Conservation (phyloP, 2,329 filamentous ascomycete species). For the Trichoderma hamatum region DNA sequence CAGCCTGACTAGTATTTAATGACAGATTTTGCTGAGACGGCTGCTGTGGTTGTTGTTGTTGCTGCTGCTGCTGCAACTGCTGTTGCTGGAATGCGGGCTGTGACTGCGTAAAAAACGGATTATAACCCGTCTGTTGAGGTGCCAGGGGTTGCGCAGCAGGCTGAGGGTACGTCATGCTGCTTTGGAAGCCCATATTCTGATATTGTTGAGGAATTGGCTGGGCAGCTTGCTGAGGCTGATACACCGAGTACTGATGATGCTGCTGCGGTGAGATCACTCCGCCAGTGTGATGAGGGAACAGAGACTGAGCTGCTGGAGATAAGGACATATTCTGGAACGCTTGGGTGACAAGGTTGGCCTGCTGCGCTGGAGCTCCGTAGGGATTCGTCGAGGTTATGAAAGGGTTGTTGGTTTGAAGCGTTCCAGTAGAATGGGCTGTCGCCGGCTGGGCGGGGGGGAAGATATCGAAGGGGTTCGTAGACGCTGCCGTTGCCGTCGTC, state of each 20-base stretch:
- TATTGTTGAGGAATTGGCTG: conserved; percentile 48
- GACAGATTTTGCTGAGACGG: conserved; percentile 44
- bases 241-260: conserved; percentile 44
- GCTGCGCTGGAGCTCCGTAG: conserved; percentile 58
- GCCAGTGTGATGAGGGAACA: conserved; percentile 78
- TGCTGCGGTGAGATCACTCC: conserved; percentile 53
- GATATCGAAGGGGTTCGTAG: conserved; percentile 71
- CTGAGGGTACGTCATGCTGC: conserved; percentile 48
- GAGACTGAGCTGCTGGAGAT: conserved; percentile 55
- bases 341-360: conserved; percentile 57
- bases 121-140: conserved; percentile 49
- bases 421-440: conserved; percentile 67
- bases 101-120: conserved; percentile 54
- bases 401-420: conserved; percentile 59
- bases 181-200: conserved; percentile 45
- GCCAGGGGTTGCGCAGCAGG: conserved; percentile 42
- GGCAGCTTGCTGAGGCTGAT: conserved; percentile 48
- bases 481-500: conserved; percentile 49
- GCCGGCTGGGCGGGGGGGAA: conserved; percentile 58
- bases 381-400: conserved; percentile 67
- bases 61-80: neutral
- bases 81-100: conserved; percentile 38
- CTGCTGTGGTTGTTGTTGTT: conserved; percentile 34
- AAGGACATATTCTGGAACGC: conserved; percentile 78
- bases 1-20: conserved; percentile 45